Evolutionary conservation across 2,329 filamentous ascomycete species (phyloP), one percentile per base, ranked within the genome.

Genomic region (Penicillium concentricum): DNA sequence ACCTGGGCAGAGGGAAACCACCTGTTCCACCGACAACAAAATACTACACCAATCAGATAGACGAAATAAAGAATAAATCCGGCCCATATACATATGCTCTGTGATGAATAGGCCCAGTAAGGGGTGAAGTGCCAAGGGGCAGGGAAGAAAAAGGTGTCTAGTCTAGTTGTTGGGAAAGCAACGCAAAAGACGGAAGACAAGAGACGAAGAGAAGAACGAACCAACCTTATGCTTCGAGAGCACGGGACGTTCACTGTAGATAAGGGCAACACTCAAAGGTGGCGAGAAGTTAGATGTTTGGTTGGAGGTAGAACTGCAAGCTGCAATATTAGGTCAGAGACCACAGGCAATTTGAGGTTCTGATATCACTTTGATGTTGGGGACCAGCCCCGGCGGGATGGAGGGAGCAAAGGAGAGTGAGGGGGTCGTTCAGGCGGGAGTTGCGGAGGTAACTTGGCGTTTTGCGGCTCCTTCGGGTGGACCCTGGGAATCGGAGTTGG

Each of bases 201-300:
- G 32, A 28, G 49, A 35, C 49, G 32, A 44, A 56, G 55, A 61
- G 58, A 64, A 61, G 56, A 61, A 67, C 39, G 50, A 63, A 75
- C 72, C 68, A 72, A 74, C 72, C 72, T 74, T 69, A 65, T 67
- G 66, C 63, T 68, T 54, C 58, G 58, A 51, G 63, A 67, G 57
- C 57, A 54, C 54, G 59, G 38, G 39, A 61, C 51, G 57, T 56
- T 64, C 62, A 56, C 57, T 51, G 51, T 35, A 24, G 54, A 59
- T n/a, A 37, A 35, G 39, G 49, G 56, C 51, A 45, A 61, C 56
- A 56, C 50, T 61, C 65, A 59, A 61, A 54, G 37, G 37, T 47
- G 34, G 32, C 56, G 41, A 42, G 30, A 22, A 34, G 45, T 37
- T 41, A 52, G 30, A 56, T 46, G 50, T 53, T 51, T 34, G 37